A percentile compares a stretch with the other conserved stretches of the same genome.
Conservation (phyloP, 345 rosid species). For the Clausena lansium region DNA sequence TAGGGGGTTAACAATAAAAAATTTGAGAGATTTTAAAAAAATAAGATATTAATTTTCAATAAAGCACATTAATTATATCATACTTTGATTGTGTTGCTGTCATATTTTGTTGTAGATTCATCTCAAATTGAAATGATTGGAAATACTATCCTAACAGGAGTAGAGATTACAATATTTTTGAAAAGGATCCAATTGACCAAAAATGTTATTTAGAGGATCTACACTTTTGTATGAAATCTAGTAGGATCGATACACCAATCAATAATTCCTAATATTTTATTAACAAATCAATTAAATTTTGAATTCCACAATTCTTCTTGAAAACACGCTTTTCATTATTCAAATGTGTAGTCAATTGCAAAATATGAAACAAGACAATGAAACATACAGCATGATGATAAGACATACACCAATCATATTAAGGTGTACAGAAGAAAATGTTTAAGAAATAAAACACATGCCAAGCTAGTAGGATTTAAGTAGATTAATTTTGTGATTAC, state of each 20-base stretch:
- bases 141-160: not conserved
- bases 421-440: not conserved
- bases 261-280: constrained; percentile 2
- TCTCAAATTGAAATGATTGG: not conserved
- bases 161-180: not conserved
- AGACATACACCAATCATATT: not conserved
- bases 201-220: not conserved
- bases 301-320: not conserved
- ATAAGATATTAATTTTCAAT: too few species aligned
- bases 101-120: not conserved
- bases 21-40: too few species aligned
- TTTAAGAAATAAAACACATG: not conserved
- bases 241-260: not conserved
- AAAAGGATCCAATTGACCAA: not conserved
- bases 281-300: not conserved
- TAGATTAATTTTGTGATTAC: not conserved
- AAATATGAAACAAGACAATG: not conserved
- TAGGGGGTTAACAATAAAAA: too few species aligned
- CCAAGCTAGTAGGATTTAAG: not conserved
- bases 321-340: not conserved
- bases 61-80: too few species aligned
- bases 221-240: not conserved
- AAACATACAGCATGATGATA: not conserved
- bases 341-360: not conserved
- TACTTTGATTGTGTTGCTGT: too few species aligned